Percentiles rank a stretch among this genome's conserved stretches.
phyloP scores from a whole-genome alignment of 2,329 filamentous ascomycete genomes.

The Colletotrichum sp. region DNA sequence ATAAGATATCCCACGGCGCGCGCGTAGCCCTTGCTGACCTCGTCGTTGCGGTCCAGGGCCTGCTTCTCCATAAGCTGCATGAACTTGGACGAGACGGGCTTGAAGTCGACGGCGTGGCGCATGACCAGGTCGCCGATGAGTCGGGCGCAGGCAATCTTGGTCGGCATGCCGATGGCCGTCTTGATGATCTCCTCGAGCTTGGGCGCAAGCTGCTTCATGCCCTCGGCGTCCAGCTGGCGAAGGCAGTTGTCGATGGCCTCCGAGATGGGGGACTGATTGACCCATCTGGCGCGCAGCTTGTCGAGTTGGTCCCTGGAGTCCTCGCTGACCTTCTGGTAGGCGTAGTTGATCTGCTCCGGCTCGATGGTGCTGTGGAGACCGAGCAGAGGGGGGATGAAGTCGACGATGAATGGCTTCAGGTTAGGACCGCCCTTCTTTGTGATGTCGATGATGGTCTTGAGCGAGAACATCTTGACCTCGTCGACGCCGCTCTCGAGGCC shows the following conservation, averaged over 20 bases:
- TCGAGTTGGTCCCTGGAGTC: constrained; percentile 90
- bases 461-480: constrained; percentile 85
- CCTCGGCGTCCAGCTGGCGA: constrained; percentile 77
- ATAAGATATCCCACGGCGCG: constrained; percentile 86
- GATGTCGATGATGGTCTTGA: constrained; percentile 83
- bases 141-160: constrained; percentile 88
- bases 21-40: constrained; percentile 89
- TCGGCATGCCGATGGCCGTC: constrained; percentile 86
- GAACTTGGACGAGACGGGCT: constrained; percentile 76
- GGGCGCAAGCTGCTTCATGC: constrained; percentile 77
- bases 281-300: constrained; percentile 79
- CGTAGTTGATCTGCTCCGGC: constrained; percentile 87
- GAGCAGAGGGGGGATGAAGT: constrained; percentile 81
- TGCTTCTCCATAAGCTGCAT: constrained; percentile 80
- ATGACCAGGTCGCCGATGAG: constrained; percentile 86
- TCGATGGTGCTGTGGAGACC: constrained; percentile 87
- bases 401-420: constrained; percentile 80
- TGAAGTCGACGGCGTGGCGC: constrained; percentile 76
- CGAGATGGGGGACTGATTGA: constrained; percentile 86
- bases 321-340: constrained; percentile 89
- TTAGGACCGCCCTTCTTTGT: constrained; percentile 86
- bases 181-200: constrained; percentile 82
- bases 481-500: constrained; percentile 88
- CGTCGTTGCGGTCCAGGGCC: constrained; percentile 89
- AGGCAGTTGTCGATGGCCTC: constrained; percentile 91